A percentile compares a stretch with the other conserved stretches of the same genome.
phyloP scores from a whole-genome alignment of 192 early-diverging fungal species.

The Thamnidium elegans region DNA sequence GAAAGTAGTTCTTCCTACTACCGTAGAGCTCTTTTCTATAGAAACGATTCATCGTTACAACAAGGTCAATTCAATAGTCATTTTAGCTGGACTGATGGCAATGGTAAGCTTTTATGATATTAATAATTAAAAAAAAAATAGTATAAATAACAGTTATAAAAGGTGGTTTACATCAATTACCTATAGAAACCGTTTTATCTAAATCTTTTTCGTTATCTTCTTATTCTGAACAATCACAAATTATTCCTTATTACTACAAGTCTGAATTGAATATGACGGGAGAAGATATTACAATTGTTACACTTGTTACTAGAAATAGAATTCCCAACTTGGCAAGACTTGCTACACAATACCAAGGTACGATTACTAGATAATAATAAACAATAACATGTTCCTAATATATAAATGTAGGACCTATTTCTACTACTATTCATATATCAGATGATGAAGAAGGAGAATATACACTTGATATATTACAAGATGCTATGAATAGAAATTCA shows the following conservation, averaged over 20 bases:
- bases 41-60: background rate
- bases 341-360: slow-evolving; percentile 47
- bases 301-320: slow-evolving; percentile 51
- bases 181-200: slow-evolving; percentile 50
- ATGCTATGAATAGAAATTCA: slow-evolving; percentile 41
- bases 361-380: background rate
- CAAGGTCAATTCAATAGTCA: slow-evolving; percentile 3
- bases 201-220: slow-evolving; percentile 53
- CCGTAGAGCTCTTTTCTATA: background rate
- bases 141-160: background rate
- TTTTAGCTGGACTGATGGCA: slow-evolving; percentile 13
- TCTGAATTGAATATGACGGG: slow-evolving; percentile 37
- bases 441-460: slow-evolving; percentile 48
- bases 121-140: background rate
- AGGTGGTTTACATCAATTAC: slow-evolving; percentile 20
- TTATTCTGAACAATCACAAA: slow-evolving; percentile 49
- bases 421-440: slow-evolving; percentile 53
- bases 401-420: slow-evolving; percentile 46
- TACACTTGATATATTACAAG: slow-evolving; percentile 41
- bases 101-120: background rate
- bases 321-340: slow-evolving; percentile 46
- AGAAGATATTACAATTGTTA: slow-evolving; percentile 56
- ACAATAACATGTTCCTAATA: background rate
- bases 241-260: slow-evolving; percentile 54
- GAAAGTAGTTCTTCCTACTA: background rate